These are phyloP conservation scores for Dioszegia hungarica DNA, from an alignment of 768 basidiomycete species.

Conservation along the genomic window DNA sequence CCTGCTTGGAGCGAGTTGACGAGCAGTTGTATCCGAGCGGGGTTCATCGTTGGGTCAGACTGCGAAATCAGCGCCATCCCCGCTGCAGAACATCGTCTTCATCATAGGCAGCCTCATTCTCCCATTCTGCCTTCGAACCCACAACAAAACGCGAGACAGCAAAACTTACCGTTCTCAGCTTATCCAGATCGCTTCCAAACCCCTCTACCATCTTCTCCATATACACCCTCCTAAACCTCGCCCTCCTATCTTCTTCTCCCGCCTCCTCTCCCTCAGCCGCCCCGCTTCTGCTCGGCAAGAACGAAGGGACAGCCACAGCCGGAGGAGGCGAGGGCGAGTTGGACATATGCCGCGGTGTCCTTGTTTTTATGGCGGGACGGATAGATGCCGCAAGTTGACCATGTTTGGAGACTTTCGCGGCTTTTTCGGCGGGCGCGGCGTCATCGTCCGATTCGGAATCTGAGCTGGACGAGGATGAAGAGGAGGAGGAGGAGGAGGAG, in stretches of 20 bases:
- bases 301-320: constrained; percentile 28
- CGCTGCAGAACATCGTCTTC: not conserved
- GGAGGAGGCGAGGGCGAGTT: constrained; percentile 37
- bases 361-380: constrained; percentile 11
- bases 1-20: constrained; percentile 22
- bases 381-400: constrained; percentile 2
- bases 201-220: constrained; percentile 43
- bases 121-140: no score
- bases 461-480: constrained; percentile 5
- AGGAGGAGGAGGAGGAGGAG: constrained; percentile 10
- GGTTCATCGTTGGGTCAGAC: constrained; percentile 15
- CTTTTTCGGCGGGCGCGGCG: not conserved
- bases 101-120: no score
- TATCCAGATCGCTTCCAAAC: constrained; percentile 39
- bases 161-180: constrained; percentile 32
- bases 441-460: constrained; percentile 25
- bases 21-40: constrained; percentile 13
- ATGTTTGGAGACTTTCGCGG: not conserved
- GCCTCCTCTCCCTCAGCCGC: constrained; percentile 8
- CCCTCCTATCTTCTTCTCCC: constrained; percentile 28
- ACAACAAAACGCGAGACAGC: not conserved
- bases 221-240: constrained; percentile 36
- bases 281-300: constrained; percentile 14
- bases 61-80: not conserved
- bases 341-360: constrained; percentile 5